phyloP scores from a whole-genome alignment of 371 early-diverging fungal genomes.

The Smittium mucronatum region DNA sequence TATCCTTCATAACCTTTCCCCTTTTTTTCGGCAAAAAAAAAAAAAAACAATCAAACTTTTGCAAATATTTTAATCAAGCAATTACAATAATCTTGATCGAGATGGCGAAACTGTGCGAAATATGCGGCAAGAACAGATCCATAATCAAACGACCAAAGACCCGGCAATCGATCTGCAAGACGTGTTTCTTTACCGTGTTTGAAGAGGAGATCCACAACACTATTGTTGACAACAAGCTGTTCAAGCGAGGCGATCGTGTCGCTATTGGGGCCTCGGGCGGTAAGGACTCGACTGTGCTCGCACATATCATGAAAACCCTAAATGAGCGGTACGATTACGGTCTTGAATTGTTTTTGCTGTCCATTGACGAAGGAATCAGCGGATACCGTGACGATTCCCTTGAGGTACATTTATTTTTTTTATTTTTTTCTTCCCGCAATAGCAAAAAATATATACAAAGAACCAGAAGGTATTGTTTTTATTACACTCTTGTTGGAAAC shows the following conservation, averaged over 20 bases:
- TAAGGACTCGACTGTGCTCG: constrained; percentile 98
- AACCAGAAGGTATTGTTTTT: no score
- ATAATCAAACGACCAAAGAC: constrained; percentile 90
- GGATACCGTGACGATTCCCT: constrained; percentile 99
- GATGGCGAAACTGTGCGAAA: constrained; percentile 29
- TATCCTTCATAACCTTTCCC: background rate
- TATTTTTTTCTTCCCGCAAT: constrained; percentile 2
- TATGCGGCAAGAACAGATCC: constrained; percentile 45
- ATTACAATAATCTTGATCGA: no score
- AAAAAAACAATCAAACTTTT: background rate
- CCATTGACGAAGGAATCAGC: constrained; percentile 99
- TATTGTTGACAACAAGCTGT: constrained; percentile 70
- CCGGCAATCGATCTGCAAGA: constrained; percentile 78
- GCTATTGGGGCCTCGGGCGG: constrained; percentile 98
- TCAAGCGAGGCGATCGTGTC: constrained; percentile 78
- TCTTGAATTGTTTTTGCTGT: constrained; percentile 80
- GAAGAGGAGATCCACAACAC: constrained; percentile 96
- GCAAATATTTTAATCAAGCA: background rate
- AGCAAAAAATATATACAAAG: no score
- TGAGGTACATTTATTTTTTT: constrained; percentile 33
- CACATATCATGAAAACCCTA: constrained; percentile 87
- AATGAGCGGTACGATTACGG: constrained; percentile 94
- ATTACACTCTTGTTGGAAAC: no score
- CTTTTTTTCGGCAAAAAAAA: background rate
- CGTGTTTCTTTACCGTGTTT: constrained; percentile 90